Base-by-base conservation (phyloP, 108 stramenopile genomes). In the Epipyxis sp. region DNA sequence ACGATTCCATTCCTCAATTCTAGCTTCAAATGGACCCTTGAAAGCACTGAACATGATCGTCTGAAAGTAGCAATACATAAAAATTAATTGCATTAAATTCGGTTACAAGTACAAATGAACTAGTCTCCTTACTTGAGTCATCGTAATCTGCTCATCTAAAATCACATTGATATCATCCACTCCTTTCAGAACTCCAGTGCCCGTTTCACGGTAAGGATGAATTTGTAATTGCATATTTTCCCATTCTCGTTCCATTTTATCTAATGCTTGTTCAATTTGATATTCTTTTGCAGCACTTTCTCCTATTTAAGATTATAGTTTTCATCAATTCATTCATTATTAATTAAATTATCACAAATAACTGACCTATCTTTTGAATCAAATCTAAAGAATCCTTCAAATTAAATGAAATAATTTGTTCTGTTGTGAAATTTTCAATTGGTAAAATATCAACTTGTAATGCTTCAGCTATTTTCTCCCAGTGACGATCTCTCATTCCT, bases 221-320 rank as follows among this genome's bases (percentile, higher is more conserved):
- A 89, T 83, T 42, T 86, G 74, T 20, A 90, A 83, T 1, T 79
- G 41, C 69, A 86, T 82, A 59, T 79, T 69, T 40, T 34, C 44
- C 89, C 89, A 90, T 25, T 79, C 87, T 0, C 30, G 41, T 69
- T 87, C 82, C 88, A 90, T 90, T 82, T 88, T 87, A 32, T 79
- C 86, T 20, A 90, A 45, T 27, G 88, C 87, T 37, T 50, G 45
- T 43, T 90, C 86, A 44, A 90, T 90, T 69, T 88, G 86, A 79
- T 80, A 88, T 82, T 89, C 90, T 76, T 89, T 90, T 40, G 86
- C 90, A 42, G 90, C 90, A 1, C 61, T 69, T 77, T 90, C 88
- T 2, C 85, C 77, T n/a, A n/a, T n/a, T n/a, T n/a, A n/a, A n/a
- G n/a, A n/a, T n/a, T n/a, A n/a, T n/a, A n/a, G n/a, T n/a, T n/a